Evolutionary conservation across 257 asterid genomes (phyloP), one percentile per base, ranked within the genome.

Genomic region (Plantago elongata): DNA sequence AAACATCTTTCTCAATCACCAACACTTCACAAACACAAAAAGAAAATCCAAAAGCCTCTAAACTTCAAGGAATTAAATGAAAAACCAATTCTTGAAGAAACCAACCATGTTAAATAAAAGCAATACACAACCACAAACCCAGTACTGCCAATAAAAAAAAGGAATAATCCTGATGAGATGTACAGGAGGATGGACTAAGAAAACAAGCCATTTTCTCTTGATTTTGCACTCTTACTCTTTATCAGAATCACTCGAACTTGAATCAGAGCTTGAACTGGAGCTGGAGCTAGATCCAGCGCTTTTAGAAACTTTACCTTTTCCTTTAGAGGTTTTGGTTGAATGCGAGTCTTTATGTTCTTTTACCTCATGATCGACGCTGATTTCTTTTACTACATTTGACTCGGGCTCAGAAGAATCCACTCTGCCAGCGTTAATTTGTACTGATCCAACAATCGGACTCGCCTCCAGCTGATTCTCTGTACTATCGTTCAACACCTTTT

Each of bases 211-310:
- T 63, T 67, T 42, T 57, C 34, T 48, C 55, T 40, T 9, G 60
- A 46, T 49, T 34, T 37, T 2, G 46, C 52, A 22, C 51, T 57
- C 69, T 78, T 60, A 84, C 16, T 84, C 88, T 67, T 34, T 71
- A 13, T 70, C 81, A 27, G 90, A 83, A 62, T 81, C 87, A 42
- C 87, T 80, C 22, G 86, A 86, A 64, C 89, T 80, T 15, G 89
- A 83, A 4, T 74, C 75, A 9, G 93, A 84, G 75, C 87, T 83
- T 1, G 82, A 74, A 70, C 78, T 78, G 0, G 83, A 77, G 18
- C 84, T 82, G 2, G 94, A 83, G 46, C 83, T 83, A 12, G 83
- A 68, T 72, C 78, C 72, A 13, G 61, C 22, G 64, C 69, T 72
- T 63, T 77, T 77, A 51, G 73, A 58, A 45, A 38, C 51, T 16